A percentile compares a stretch with the other conserved stretches of the same genome.
Conservation (phyloP, 129 eudicot genomes). For the Gnaphalium uliginosum region DNA sequence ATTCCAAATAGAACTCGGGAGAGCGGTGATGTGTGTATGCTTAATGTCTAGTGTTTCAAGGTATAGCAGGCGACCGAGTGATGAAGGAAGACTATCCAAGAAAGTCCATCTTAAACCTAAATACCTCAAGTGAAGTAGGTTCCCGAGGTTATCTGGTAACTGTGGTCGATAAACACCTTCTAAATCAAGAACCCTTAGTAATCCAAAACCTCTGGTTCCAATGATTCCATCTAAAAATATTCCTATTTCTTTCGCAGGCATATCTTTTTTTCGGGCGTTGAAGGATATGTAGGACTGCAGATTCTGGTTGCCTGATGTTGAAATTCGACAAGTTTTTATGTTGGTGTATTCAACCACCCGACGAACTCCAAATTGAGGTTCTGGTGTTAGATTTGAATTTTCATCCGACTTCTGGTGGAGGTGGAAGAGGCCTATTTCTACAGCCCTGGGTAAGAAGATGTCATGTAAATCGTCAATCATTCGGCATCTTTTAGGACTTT, state of each 20-base stretch:
- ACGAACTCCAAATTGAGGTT: constrained; percentile 25
- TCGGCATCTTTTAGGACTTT: constrained; percentile 38
- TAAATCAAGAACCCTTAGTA: constrained; percentile 38
- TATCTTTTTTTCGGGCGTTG: constrained; percentile 31
- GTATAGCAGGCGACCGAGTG: constrained; percentile 31
- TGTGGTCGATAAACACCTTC: constrained; percentile 36
- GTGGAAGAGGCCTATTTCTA: constrained; percentile 36
- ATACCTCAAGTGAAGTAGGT: constrained; percentile 33
- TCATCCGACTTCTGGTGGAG: constrained; percentile 20
- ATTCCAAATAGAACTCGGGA: constrained; percentile 41
- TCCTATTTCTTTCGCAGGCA: constrained; percentile 37
- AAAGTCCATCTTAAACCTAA: constrained; percentile 38
- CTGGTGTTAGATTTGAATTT: constrained; percentile 11
- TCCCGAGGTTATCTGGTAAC: constrained; percentile 32
- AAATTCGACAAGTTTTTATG: constrained; percentile 21
- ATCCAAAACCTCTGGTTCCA: constrained; percentile 32
- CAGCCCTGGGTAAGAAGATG: constrained; percentile 30
- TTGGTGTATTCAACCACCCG: constrained; percentile 32
- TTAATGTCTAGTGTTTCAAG: constrained; percentile 42
- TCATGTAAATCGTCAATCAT: constrained; percentile 31
- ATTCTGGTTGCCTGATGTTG: constrained; percentile 24
- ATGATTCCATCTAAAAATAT: constrained; percentile 30
- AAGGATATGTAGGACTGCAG: constrained; percentile 37
- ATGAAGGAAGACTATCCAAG: constrained; percentile 39
- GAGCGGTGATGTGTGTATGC: constrained; percentile 34